Conservation (phyloP, 305 asterid species). For the Fraxinus sp. region DNA sequence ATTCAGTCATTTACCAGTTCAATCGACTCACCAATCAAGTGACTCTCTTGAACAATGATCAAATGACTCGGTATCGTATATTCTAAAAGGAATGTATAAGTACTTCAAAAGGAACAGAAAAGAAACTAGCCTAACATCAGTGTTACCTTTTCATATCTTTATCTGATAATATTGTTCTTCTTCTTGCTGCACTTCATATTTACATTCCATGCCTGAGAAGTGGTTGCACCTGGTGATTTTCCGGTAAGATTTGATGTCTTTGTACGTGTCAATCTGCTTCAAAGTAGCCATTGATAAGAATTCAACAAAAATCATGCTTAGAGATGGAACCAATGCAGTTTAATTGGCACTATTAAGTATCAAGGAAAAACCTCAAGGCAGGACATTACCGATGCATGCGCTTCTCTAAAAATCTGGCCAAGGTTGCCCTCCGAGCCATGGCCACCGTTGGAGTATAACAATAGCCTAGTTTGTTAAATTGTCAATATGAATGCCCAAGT, state of each 20-base stretch:
- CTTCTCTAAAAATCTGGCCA: conserved; percentile 66
- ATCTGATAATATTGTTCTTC: conserved; percentile 20
- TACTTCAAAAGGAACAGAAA: background rate
- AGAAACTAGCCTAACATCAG: background rate
- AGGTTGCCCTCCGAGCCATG: conserved; percentile 62
- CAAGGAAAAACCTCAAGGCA: background rate
- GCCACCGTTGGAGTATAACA: conserved; percentile 44
- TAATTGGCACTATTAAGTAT: background rate
- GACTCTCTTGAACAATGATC: background rate
- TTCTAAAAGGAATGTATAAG: background rate
- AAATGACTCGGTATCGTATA: background rate
- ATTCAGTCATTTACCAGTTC: background rate
- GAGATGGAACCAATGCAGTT: background rate
- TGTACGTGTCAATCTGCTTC: conserved; percentile 33
- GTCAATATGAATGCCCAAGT: background rate
- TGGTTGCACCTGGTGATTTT: conserved; percentile 11
- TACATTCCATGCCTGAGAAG: conserved; percentile 1
- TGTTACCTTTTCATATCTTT: background rate
- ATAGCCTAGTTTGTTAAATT: conserved; percentile 14
- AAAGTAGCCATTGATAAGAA: background rate
- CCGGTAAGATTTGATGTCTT: conserved; percentile 28
- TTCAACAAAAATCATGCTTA: background rate
- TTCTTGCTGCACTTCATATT: conserved; percentile 15
- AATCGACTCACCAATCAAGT: background rate
- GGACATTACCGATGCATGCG: conserved; percentile 43